phyloP scores from a whole-genome alignment of 2,329 filamentous ascomycete genomes.

The Epichloe glyceriae region DNA sequence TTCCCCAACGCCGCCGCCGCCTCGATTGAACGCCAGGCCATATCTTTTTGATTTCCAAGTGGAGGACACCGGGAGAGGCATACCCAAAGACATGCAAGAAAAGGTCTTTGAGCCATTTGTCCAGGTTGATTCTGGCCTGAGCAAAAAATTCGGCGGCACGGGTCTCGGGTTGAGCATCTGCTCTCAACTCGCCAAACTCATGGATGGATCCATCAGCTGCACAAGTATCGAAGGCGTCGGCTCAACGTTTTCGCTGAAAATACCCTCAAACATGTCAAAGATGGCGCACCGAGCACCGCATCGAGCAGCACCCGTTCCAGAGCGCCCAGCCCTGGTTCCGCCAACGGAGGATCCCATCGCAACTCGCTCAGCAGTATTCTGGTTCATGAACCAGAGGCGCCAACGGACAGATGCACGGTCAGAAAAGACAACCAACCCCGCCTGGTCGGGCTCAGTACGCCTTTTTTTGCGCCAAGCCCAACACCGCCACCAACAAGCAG shows the following conservation, averaged over 20 bases:
- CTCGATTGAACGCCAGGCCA: conserved; percentile 49
- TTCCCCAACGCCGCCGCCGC: conserved; percentile 36
- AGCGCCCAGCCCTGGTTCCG: conserved; percentile 31
- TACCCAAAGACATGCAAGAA: conserved; percentile 62
- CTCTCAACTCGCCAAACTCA: conserved; percentile 68
- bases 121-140: conserved; percentile 79
- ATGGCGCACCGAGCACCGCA: conserved; percentile 39
- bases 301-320: conserved; percentile 41
- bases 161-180: conserved; percentile 83
- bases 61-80: conserved; percentile 77
- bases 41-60: conserved; percentile 79
- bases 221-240: conserved; percentile 61
- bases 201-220: conserved; percentile 66
- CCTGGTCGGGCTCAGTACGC: conserved; percentile 68
- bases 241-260: conserved; percentile 69
- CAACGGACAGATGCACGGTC: conserved; percentile 7
- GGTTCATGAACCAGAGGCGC: conserved; percentile 7
- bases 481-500: conserved; percentile 16
- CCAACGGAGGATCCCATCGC: conserved; percentile 25
- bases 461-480: conserved; percentile 53
- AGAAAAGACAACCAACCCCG: conserved; percentile 45
- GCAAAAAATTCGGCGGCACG: conserved; percentile 82
- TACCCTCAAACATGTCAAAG: conserved; percentile 69
- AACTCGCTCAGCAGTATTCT: conserved; percentile 15
- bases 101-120: conserved; percentile 91